phyloP scores from a whole-genome alignment of 2,329 filamentous ascomycete genomes.

The Fusarium pseudograminearum region DNA sequence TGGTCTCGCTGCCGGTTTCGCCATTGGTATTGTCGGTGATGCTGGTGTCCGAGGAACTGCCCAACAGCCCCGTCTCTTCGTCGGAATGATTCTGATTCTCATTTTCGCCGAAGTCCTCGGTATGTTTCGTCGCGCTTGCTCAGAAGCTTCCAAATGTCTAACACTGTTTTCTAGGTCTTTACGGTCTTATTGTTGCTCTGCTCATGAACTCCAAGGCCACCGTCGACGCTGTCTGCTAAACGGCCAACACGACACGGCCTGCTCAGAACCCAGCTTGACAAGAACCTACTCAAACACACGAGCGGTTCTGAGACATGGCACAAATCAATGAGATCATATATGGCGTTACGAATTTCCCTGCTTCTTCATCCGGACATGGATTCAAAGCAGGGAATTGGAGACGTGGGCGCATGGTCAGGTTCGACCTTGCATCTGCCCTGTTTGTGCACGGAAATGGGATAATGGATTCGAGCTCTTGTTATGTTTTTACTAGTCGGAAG shows the following conservation, averaged over 20 bases:
- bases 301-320: constrained; percentile 41
- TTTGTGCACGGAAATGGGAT: constrained; percentile 42
- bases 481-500: constrained; percentile 41
- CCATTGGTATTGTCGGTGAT: constrained; percentile 89
- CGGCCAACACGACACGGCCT: constrained; percentile 16
- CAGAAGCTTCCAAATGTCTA: constrained; percentile 31
- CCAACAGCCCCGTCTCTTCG: constrained; percentile 87
- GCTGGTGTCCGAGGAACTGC: constrained; percentile 89
- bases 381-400: constrained; percentile 34
- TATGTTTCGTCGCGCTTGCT: constrained; percentile 59
- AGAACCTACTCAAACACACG: constrained; percentile 50
- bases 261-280: constrained; percentile 52
- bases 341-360: constrained; percentile 43
- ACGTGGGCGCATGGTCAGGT: constrained; percentile 43
- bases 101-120: constrained; percentile 99
- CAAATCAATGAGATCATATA: constrained; percentile 42
- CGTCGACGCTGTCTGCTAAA: constrained; percentile 68
- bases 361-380: constrained; percentile 25
- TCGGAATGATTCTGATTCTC: constrained; percentile 98
- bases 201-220: constrained; percentile 98
- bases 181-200: constrained; percentile 97
- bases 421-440: constrained; percentile 28
- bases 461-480: constrained; percentile 41
- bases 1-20: constrained; percentile 86
- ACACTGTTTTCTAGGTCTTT: constrained; percentile 76